phyloP scores from a whole-genome alignment of 83 land plant genomes.

The Picea mariana region DNA sequence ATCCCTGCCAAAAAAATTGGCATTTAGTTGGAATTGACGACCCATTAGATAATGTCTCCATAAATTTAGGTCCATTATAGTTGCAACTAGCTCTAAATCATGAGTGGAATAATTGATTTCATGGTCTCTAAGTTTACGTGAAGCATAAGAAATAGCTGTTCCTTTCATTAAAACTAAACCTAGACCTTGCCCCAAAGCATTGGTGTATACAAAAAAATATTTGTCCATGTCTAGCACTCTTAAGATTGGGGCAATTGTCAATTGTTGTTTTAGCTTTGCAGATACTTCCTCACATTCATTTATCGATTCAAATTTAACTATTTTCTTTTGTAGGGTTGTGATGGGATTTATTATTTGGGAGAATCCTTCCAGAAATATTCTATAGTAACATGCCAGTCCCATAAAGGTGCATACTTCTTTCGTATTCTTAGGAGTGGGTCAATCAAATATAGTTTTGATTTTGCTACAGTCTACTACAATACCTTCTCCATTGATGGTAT shows the following conservation, averaged over 20 bases:
- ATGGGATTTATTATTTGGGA: slow-evolving; percentile 4
- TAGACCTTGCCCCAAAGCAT: no score
- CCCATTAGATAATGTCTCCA: no score
- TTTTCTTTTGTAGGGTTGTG: slow-evolving; percentile 11
- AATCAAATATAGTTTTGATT: slow-evolving; percentile 19
- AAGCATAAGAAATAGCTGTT: no score
- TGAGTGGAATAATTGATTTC: no score
- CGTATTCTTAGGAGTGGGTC: background rate
- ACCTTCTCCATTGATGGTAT: background rate
- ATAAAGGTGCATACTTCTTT: slow-evolving; percentile 19
- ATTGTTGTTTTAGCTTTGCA: slow-evolving; percentile 3
- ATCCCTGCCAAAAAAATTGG: no score
- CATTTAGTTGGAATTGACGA: no score
- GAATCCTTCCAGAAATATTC: slow-evolving; percentile 21
- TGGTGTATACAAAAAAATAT: no score
- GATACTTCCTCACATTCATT: slow-evolving; percentile 11
- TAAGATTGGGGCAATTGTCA: slow-evolving; percentile 17
- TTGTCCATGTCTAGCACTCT: background rate
- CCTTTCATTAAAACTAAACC: no score
- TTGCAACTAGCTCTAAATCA: no score
- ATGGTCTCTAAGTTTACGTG: no score
- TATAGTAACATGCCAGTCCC: slow-evolving; percentile 11
- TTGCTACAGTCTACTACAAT: slow-evolving; percentile 17
- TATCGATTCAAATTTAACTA: slow-evolving; percentile 7
- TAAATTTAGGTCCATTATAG: no score